These are phyloP conservation scores for Aspergillus leporis DNA, from an alignment of 495 filamentous ascomycete species.

Conservation along the genomic window DNA sequence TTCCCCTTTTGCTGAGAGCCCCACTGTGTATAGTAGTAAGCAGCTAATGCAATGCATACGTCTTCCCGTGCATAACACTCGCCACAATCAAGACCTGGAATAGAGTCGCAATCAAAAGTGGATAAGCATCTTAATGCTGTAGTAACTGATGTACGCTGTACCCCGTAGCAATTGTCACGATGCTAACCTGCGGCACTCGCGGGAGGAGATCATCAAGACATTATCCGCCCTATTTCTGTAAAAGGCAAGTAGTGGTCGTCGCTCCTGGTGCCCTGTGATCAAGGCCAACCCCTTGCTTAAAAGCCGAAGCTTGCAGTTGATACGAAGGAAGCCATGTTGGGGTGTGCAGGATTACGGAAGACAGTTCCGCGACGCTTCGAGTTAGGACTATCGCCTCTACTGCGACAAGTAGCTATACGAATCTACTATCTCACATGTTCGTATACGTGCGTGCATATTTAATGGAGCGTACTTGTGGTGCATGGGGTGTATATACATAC, in stretches of 20 bases:
- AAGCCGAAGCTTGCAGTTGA: neutral
- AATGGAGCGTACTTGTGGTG: neutral
- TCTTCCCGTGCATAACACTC: no score
- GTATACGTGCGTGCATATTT: neutral
- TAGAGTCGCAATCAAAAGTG: no score
- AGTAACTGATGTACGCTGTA: no score
- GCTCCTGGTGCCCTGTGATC: neutral
- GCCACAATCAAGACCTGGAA: no score
- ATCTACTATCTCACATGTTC: neutral
- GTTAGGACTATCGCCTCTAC: neutral
- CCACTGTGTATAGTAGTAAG: no score
- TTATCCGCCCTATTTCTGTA: neutral
- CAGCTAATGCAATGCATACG: no score
- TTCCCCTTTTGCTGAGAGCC: no score
- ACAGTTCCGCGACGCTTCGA: neutral
- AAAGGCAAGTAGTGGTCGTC: neutral
- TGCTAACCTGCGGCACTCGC: neutral
- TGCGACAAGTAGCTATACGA: no score
- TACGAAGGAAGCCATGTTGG: neutral
- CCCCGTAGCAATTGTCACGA: no score
- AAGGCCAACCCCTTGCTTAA: neutral
- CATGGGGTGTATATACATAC: neutral
- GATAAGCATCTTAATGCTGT: no score
- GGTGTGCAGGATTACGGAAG: neutral
- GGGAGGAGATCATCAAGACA: neutral